Evolutionary conservation across 805 yeast genomes (phyloP).

Genomic region (Cyberlindnera mississippiensis): DNA sequence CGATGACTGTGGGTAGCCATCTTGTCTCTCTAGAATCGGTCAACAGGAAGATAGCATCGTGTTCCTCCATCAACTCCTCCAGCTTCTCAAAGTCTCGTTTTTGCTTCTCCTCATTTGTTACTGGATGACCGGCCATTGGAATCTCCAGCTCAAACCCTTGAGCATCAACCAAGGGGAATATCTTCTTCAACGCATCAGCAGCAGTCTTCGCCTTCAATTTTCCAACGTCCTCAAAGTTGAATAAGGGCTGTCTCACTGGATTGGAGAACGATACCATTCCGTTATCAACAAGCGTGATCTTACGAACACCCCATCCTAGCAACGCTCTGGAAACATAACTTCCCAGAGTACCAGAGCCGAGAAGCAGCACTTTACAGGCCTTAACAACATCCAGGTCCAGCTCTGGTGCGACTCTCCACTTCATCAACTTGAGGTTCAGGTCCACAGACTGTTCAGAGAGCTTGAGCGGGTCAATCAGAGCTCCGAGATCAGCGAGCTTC

Average conservation of each 20-base stretch:
- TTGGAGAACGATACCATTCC: conserved; percentile 88
- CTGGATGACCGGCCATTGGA: conserved; percentile 95
- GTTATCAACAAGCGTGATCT: conserved; percentile 84
- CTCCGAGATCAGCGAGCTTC: conserved; percentile 75
- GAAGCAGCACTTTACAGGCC: conserved; percentile 58
- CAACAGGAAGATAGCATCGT: conserved; percentile 75
- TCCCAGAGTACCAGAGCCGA: conserved; percentile 98
- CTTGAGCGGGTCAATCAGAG: conserved; percentile 74
- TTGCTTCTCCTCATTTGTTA: conserved; percentile 52
- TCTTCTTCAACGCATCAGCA: conserved; percentile 61
- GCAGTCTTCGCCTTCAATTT: conserved; percentile 75
- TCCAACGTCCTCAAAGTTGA: conserved; percentile 76
- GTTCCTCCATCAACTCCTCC: conserved; percentile 49
- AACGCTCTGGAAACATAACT: conserved; percentile 83
- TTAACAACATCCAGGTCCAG: conserved; percentile 65
- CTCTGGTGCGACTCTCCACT: conserved; percentile 91
- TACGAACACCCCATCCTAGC: conserved; percentile 91
- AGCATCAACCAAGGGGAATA: conserved; percentile 75
- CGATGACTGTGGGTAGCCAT: conserved; percentile 94
- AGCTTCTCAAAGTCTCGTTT: conserved; percentile 49
- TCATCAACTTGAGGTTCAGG: conserved; percentile 86
- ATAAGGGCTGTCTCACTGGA: conserved; percentile 93
- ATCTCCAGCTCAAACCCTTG: conserved; percentile 66
- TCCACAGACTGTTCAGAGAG: conserved; percentile 91
- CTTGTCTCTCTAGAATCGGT: conserved; percentile 96